Base-by-base conservation (phyloP, 140 eudicot genomes). In the Anethum foeniculum region DNA sequence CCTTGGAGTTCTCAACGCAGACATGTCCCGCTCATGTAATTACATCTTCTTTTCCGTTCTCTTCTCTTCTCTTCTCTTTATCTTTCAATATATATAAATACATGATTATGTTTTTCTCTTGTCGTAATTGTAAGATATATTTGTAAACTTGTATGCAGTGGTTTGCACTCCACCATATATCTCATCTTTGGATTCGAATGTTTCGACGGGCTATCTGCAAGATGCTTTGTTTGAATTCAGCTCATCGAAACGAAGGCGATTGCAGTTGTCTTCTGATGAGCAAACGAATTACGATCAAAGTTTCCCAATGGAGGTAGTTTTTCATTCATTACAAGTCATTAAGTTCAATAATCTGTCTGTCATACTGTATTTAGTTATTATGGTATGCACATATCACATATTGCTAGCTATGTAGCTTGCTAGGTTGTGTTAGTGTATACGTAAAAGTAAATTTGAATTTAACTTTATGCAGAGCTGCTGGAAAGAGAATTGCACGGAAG, bases 171-270 rank as follows among this genome's bases (percentile, higher is more conserved):
- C 73, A 23, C 36, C 71, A 77, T 56, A 38, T 82, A 18, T 62
- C 25, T 79, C 88, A 5, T 76, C 62, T 19, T 28, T 38, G 78
- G 76, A 67, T 28, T 71, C 54, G 67, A 36, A 82, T 68, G 71
- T 77, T 30, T 82, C 92, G 7, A 84, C 90, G 9, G 92, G 90
- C 1, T 88, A 88, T 82, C 85, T 88, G 19, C 76, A 88, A 86
- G 90, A 88, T 78, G 90, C 86, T 28, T 68, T 88, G 71, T 80
- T 82, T 21, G 85, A 86, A 60, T 86, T 86, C 79, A 84, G 74
- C 68, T 82, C 88, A n/a, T n/a, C 69, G 15, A 88, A 86, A 78
- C 77, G 90, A n/a, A 82, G 92, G 36, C 85, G 90, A 6, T 28
- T 87, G 80, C 73, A 78, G 30, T 76, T 80, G 80, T 82, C 62